Base-by-base conservation (phyloP, 108 stramenopile species). In the Nitzschia sp. region DNA sequence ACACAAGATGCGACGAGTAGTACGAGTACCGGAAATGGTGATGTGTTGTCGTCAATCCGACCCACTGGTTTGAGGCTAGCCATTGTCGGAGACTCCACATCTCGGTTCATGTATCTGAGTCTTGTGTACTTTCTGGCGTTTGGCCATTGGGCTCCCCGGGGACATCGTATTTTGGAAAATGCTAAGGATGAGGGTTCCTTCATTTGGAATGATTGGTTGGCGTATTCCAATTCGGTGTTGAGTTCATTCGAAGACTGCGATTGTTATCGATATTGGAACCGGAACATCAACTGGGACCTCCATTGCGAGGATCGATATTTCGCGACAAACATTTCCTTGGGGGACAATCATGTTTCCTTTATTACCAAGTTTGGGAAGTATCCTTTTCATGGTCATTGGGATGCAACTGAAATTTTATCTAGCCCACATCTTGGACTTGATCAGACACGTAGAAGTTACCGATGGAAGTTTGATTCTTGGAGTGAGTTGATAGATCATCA, bases 291-390 rank as follows among this genome's bases (percentile, higher is more conserved):
- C n/a, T 51, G 51, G 51, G n/a, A n/a, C n/a, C n/a, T n/a, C n/a
- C n/a, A n/a, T n/a, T n/a, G 56, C 38, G 73, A 74, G 42, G 68
- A 74, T 60, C 73, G 73, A 12, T 74, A 74, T 43, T n/a, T n/a
- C n/a, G n/a, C n/a, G n/a, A n/a, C n/a, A n/a, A n/a, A n/a, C n/a
- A n/a, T 74, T 43, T 42, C 54, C 67, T 57, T 14, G 43, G 8
- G 42, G 46, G 10, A 25, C 62, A 57, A 66, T 57, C 48, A 34
- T 20, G 58, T 68, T n/a, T 15, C 65, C 26, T 74, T 50, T 41
- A 12, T 74, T 7, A 51, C 57, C 21, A 60, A 61, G 41, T 67
- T 67, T 53, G 73, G 66, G 39, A 24, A 52, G 24, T 21, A 53
- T 44, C 71, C 63, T n/a, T 56, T 65, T 29, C 53, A 67, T 22